Conservation (phyloP, 2,329 filamentous ascomycete genomes). For the Chaetomium olivaceum region DNA sequence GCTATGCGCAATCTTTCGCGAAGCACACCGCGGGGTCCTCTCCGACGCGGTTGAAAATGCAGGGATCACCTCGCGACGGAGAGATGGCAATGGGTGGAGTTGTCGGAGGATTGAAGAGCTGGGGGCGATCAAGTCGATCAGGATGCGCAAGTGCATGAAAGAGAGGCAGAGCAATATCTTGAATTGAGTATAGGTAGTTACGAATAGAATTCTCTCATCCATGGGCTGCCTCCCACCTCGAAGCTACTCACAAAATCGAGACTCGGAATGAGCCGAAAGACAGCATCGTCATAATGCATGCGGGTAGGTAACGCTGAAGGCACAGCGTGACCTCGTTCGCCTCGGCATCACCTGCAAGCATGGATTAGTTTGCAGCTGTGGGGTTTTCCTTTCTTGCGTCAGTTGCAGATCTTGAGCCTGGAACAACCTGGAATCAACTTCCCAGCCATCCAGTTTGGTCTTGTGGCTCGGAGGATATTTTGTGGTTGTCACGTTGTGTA, state of each 20-base stretch:
- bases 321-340: not conserved
- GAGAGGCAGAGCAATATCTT: not conserved
- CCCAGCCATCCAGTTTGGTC: not conserved
- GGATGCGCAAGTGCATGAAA: not conserved
- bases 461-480: not conserved
- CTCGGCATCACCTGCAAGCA: not conserved
- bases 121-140: not conserved
- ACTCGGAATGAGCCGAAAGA: not conserved
- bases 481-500: not conserved
- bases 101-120: constrained; percentile 12
- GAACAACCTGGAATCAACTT: not conserved
- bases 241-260: too few species aligned
- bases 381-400: not conserved
- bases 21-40: constrained; percentile 12
- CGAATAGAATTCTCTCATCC: too few species aligned
- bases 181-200: not conserved
- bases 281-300: constrained; percentile 15
- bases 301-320: not conserved
- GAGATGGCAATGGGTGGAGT: constrained; percentile 14
- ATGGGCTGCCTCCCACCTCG: too few species aligned
- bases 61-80: constrained; percentile 11
- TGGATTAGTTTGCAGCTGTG: not conserved
- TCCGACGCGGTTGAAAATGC: constrained; percentile 9
- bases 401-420: not conserved
- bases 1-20: not conserved